Base-by-base conservation (phyloP, 2,329 filamentous ascomycete genomes). In the Colletotrichum somersetense region DNA sequence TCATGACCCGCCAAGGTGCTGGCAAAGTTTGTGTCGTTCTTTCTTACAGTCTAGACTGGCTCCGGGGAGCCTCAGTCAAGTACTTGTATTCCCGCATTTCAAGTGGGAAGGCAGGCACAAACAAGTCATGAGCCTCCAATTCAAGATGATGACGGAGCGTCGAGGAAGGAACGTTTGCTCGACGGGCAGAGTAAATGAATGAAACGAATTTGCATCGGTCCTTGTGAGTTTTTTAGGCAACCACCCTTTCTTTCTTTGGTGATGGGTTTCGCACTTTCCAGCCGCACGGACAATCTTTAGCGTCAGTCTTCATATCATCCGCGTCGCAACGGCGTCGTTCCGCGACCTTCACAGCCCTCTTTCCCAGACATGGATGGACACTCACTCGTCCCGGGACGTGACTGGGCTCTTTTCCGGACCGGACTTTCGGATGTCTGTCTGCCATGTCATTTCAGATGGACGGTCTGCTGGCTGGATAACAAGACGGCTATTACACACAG, bases 221-320 rank as follows among this genome's bases (percentile, higher is more conserved):
- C 42, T 61, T 30, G 40, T n/a, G 44, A 20, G 53, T 26, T 30
- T n/a, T 16, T 40, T n/a, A 16, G 35, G 48, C 40, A 38, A 42
- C 38, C 33, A 26, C 12, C 26, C 26, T 26, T 26, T 26, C 26
- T 26, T 26, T 26, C n/a, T 23, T 42, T 61, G 44, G 33, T 53
- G 40, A 40, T 71, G 26, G 42, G 58, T 44, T 23, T 44, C 26
- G 33, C 12, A 12, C n/a, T 40, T 26, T 33, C 53, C 42, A 55
- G 38, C 46, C 44, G 65, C 66, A 64, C 65, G 58, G 65, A 59
- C 53, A 59, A 62, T 68, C 52, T 69, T 63, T 44, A 68, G 44
- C 53, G 42, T 64, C 55, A 46, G 50, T 50, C 63, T 58, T 53
- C 65, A 42, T 64, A 44, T 42, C 14, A 42, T 26, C 26, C 46